Conservation (phyloP, 108 stramenopile species). For the Bacterosira constricta region DNA sequence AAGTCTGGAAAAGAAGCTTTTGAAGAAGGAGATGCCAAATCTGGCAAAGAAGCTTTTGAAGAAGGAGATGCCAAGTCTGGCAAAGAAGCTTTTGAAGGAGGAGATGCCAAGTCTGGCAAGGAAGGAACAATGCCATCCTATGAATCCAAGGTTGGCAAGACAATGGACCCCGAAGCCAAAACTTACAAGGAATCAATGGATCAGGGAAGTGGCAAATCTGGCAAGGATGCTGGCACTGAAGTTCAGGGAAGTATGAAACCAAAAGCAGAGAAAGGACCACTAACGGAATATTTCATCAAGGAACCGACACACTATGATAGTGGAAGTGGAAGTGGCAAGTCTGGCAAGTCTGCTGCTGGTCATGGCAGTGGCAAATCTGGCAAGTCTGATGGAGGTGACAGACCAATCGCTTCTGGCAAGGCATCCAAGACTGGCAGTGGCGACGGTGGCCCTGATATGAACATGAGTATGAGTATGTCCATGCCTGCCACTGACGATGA, state of each 20-base stretch:
- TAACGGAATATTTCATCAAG: conserved; percentile 3
- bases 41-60: not conserved
- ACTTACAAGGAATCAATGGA: not conserved
- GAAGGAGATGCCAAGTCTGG: not conserved
- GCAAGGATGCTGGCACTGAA: too few species aligned
- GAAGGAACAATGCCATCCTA: not conserved
- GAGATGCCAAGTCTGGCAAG: not conserved
- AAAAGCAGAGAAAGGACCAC: not conserved
- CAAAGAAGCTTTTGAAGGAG: not conserved
- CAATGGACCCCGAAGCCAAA: not conserved
- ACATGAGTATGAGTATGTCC: not conserved
- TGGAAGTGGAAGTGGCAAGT: not conserved
- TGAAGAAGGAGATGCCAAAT: not conserved
- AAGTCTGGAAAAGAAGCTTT: not conserved
- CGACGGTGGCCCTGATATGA: not conserved
- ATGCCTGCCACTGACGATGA: not conserved
- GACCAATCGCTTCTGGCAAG: too few species aligned
- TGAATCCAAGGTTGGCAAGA: not conserved
- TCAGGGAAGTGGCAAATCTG: not conserved
- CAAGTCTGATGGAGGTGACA: not conserved
- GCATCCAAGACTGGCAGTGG: not conserved
- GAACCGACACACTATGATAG: not conserved
- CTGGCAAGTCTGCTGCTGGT: not conserved
- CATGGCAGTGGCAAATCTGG: not conserved
- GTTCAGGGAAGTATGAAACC: too few species aligned